Evolutionary conservation across 208 protist genomes (phyloP).

Genomic region (Acanthamoeba lenticulata): DNA sequence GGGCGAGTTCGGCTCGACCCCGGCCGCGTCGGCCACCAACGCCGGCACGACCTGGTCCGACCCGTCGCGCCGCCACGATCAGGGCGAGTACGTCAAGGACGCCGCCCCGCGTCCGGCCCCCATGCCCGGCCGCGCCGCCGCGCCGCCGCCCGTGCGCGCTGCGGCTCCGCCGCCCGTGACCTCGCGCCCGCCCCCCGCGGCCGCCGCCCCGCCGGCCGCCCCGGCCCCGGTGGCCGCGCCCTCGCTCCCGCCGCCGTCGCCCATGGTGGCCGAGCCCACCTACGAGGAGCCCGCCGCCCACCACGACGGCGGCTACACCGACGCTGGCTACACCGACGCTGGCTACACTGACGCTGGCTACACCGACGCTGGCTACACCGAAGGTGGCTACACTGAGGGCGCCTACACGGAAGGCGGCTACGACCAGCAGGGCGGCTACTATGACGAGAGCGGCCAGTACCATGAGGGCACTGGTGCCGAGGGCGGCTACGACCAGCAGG

Average conservation of each 20-base stretch:
- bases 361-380: neutral
- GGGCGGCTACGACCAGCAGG: neutral
- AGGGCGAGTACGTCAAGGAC: constrained; percentile 46
- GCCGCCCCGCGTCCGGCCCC: neutral
- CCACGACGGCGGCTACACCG: neutral
- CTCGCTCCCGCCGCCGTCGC: neutral
- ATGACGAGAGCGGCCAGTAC: neutral
- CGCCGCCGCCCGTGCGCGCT: neutral
- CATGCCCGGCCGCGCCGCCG: neutral
- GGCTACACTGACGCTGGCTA: neutral
- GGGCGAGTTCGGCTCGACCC: constrained; percentile 14
- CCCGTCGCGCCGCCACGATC: neutral
- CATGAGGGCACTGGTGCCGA: neutral
- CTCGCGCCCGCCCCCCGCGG: neutral
- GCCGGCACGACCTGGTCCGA: constrained; percentile 18
- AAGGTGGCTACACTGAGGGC: neutral
- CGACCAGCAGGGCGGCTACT: neutral
- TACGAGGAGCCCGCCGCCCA: neutral
- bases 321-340: neutral
- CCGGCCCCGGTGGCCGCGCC: neutral
- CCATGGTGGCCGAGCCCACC: constrained; percentile 24
- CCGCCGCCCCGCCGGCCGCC: neutral
- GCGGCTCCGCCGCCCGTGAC: neutral
- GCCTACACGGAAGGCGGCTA: neutral
- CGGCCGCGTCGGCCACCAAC: neutral